Percentiles rank a stretch among this genome's conserved stretches.
These are phyloP conservation scores for Xylaria acuta DNA, from an alignment of 495 filamentous ascomycete species.

Conservation along the genomic window DNA sequence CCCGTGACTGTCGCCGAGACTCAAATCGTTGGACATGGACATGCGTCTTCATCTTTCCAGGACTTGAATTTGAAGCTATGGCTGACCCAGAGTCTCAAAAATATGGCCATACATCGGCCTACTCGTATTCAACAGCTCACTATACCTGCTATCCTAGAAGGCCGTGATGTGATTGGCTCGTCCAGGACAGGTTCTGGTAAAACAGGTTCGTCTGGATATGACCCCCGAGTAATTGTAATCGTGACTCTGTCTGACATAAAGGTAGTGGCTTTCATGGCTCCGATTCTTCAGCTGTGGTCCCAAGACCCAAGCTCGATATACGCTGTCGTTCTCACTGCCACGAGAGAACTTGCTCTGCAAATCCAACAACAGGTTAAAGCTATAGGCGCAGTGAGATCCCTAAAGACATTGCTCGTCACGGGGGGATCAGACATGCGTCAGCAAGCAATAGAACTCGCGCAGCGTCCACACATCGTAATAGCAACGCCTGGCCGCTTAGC, in stretches of 20 bases:
- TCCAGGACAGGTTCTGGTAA: slow-evolving; percentile 97
- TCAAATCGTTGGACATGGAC: slow-evolving; percentile 43
- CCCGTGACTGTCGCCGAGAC: slow-evolving; percentile 33
- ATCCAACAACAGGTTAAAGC: slow-evolving; percentile 96
- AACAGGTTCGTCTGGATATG: slow-evolving; percentile 53
- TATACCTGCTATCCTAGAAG: slow-evolving; percentile 89
- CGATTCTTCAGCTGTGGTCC: slow-evolving; percentile 92
- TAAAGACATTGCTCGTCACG: slow-evolving; percentile 86
- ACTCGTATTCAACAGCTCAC: slow-evolving; percentile 91
- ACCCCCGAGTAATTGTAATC: background rate
- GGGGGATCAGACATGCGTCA: slow-evolving; percentile 91
- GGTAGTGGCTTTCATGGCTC: slow-evolving; percentile 85
- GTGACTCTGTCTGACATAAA: slow-evolving; percentile 1
- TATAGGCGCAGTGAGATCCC: slow-evolving; percentile 80
- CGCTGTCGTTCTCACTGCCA: slow-evolving; percentile 88
- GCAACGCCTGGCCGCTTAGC: slow-evolving; percentile 93
- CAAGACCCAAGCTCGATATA: slow-evolving; percentile 91
- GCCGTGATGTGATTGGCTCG: slow-evolving; percentile 91
- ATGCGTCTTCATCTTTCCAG: slow-evolving; percentile 71
- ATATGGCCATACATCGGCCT: slow-evolving; percentile 87
- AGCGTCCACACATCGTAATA: slow-evolving; percentile 88
- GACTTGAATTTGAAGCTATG: slow-evolving; percentile 79
- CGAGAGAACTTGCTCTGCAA: slow-evolving; percentile 90
- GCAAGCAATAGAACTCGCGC: slow-evolving; percentile 82
- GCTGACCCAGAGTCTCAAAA: slow-evolving; percentile 82